Evolutionary conservation across 176 grass and related monocot genomes (phyloP).

Genomic region (Triticum turgidum): DNA sequence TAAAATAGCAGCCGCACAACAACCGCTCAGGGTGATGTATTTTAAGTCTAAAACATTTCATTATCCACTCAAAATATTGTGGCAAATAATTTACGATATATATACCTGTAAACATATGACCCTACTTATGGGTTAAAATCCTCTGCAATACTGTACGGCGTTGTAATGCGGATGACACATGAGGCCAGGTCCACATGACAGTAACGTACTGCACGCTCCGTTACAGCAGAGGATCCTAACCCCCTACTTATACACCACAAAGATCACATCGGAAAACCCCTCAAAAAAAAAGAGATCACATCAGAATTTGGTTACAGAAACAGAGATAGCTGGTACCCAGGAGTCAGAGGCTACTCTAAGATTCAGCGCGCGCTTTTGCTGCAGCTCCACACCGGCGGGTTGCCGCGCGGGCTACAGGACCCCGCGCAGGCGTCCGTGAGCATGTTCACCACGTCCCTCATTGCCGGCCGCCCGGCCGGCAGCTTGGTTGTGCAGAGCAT

Average conservation of each 20-base stretch:
- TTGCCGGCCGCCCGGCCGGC: constrained; percentile 58
- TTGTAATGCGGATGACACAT: too few relatives aligned
- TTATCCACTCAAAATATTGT: background rate
- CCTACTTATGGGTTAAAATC: too few relatives aligned
- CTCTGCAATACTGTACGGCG: too few relatives aligned
- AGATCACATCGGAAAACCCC: background rate
- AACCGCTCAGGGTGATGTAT: too few relatives aligned
- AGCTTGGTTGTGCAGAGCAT: constrained; percentile 62
- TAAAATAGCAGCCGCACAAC: too few relatives aligned
- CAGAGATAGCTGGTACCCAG: background rate
- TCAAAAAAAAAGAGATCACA: background rate
- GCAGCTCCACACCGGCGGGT: constrained; percentile 23
- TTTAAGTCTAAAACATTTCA: background rate
- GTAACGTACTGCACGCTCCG: too few relatives aligned
- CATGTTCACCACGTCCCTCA: constrained; percentile 95
- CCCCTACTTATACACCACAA: background rate
- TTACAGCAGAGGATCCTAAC: too few relatives aligned
- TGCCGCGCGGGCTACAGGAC: constrained; percentile 29
- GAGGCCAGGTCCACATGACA: too few relatives aligned
- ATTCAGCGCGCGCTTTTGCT: constrained; percentile 49
- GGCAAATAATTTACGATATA: background rate
- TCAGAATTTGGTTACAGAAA: background rate
- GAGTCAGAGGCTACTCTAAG: constrained; percentile 30
- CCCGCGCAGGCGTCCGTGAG: constrained; percentile 43
- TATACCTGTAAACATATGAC: too few relatives aligned